Evolutionary conservation across 2,329 filamentous ascomycete species (phyloP).

Genomic region (Rhytidhysteron rufulum): DNA sequence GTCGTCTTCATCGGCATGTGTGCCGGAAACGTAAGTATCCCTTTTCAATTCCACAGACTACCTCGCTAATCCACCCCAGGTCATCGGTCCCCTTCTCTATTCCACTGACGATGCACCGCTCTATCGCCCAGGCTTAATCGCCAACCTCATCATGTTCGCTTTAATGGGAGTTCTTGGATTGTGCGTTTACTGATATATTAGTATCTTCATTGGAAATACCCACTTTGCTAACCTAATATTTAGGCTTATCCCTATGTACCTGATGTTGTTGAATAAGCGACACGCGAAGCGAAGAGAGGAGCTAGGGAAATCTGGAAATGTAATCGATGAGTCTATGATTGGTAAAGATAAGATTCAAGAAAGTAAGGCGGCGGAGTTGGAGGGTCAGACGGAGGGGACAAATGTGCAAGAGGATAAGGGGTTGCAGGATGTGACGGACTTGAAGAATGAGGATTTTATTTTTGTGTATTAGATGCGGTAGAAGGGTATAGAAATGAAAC

Average conservation of each 20-base stretch:
- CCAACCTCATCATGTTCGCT: slow-evolving; percentile 32
- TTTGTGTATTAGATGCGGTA: slow-evolving; percentile 12
- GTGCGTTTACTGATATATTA: no score
- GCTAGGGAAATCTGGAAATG: slow-evolving; percentile 25
- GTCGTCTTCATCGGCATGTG: slow-evolving; percentile 36
- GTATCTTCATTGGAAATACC: no score
- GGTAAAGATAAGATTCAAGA: slow-evolving; percentile 15
- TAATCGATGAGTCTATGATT: slow-evolving; percentile 33
- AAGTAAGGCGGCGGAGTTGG: slow-evolving; percentile 12
- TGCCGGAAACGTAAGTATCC: slow-evolving; percentile 35
- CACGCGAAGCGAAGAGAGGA: slow-evolving; percentile 26
- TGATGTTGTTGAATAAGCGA: slow-evolving; percentile 26
- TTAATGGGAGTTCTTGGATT: slow-evolving; percentile 23
- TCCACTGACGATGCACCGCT: slow-evolving; percentile 30
- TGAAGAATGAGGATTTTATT: slow-evolving; percentile 19
- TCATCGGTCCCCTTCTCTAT: slow-evolving; percentile 34
- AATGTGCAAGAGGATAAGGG: slow-evolving; percentile 10
- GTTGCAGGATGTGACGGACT: slow-evolving; percentile 17
- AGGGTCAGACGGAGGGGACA: slow-evolving; percentile 2
- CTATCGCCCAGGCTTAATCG: slow-evolving; percentile 31
- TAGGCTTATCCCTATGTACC: slow-evolving; percentile 28
- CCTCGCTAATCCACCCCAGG: no score
- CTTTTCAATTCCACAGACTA: no score
- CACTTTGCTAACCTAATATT: no score
- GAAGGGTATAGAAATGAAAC: no score